Evolutionary conservation across 2,329 filamentous ascomycete genomes (phyloP), one percentile per base, ranked within the genome.

Genomic region (Aspergillus fructus): DNA sequence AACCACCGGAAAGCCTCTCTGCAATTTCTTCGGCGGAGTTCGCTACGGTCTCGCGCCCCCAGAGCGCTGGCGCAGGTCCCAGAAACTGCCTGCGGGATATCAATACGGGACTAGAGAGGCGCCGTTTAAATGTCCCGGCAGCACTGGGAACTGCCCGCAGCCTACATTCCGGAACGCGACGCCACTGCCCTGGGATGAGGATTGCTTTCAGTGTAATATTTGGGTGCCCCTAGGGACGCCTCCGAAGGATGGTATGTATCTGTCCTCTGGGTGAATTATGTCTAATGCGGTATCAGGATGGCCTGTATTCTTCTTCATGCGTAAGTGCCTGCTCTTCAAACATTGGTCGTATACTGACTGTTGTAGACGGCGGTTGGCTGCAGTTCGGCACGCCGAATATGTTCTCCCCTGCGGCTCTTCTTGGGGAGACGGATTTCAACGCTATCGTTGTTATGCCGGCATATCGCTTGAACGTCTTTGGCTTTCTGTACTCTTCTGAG

Each of bases 241-340:
- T n/a, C 79, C 79, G 5, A 66, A 68, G 34, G 71, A 55, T 21
- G 73, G 68, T 68, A 62, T 50, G 64, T 62, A 19, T 23, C 6
- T 15, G 6, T 3, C 13, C 6, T n/a, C 8, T n/a, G 11, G 9
- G 4, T 30, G 3, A 3, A 4, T 30, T 11, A 4, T 30, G 4
- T 13, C 17, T 37, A 48, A 33, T 21, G n/a, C 41, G 33, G 46
- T 53, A 17, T 15, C 23, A 73, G 80, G 83, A 15, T 85, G 83
- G 82, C 83, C 83, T 4, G 82, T 85, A 0, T 75, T 83, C 49
- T 79, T 85, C 62, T 85, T 78, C 67, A 82, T 85, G 46, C 83
- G 82, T 79, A 75, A 60, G 77, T 72, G 5, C 1, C 24, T 24
- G 7, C 24, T 24, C 5, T 24, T 24, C 24, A 24, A 7, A 7